Conservation (phyloP, 2,329 filamentous ascomycete genomes). For the Bertia moriformis region DNA sequence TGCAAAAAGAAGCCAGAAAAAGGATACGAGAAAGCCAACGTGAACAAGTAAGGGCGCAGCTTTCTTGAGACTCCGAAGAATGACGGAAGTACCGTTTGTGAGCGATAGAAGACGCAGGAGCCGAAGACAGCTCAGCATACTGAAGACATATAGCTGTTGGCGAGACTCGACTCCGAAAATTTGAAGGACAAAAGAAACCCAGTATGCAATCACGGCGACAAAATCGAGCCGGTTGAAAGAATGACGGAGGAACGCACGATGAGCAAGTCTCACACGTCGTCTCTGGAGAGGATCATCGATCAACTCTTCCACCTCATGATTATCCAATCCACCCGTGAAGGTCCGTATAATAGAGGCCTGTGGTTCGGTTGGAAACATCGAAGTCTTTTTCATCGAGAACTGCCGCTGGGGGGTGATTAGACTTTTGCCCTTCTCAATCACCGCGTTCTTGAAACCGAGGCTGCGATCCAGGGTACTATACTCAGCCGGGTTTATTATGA, state of each 20-base stretch:
- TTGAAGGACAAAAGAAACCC: slow-evolving; percentile 42
- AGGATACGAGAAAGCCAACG: slow-evolving; percentile 83
- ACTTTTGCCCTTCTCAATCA: slow-evolving; percentile 37
- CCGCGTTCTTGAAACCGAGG: slow-evolving; percentile 35
- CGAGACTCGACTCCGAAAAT: slow-evolving; percentile 28
- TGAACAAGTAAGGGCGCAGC: slow-evolving; percentile 82
- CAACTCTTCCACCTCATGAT: slow-evolving; percentile 19
- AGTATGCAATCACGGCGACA: slow-evolving; percentile 47
- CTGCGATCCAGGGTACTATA: slow-evolving; percentile 52
- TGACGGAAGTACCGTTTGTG: slow-evolving; percentile 56
- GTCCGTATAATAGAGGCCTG: slow-evolving; percentile 34
- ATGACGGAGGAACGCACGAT: slow-evolving; percentile 48
- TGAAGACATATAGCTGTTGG: slow-evolving; percentile 45
- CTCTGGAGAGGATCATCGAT: slow-evolving; percentile 36
- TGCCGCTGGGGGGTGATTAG: slow-evolving; percentile 41
- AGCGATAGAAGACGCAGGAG: slow-evolving; percentile 46
- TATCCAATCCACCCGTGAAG: slow-evolving; percentile 27
- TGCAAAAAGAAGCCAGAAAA: slow-evolving; percentile 95
- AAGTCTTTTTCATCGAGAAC: slow-evolving; percentile 22
- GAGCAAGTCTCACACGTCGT: slow-evolving; percentile 41
- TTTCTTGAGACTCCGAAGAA: slow-evolving; percentile 86
- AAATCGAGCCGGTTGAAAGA: slow-evolving; percentile 55
- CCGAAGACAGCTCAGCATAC: slow-evolving; percentile 52
- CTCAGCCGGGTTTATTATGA: slow-evolving; percentile 47
- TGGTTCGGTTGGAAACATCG: slow-evolving; percentile 5